Evolutionary conservation across 2,329 filamentous ascomycete genomes (phyloP), one percentile per base, ranked within the genome.

Genomic region (Aspergillus luchuensis): DNA sequence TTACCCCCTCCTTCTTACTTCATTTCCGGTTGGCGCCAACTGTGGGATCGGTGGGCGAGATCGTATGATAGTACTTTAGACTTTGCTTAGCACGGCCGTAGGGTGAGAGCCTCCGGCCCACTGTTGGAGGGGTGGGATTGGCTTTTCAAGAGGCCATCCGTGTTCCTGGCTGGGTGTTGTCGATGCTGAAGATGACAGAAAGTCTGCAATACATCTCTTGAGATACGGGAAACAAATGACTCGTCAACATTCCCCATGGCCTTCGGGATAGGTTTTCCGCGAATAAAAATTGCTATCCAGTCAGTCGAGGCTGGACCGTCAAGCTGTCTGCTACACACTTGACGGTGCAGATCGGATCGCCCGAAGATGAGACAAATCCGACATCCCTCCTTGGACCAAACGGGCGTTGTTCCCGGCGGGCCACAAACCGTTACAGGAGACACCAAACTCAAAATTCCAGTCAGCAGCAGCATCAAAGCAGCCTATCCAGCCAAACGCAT

Each of bases 271-370:
- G 33, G 10, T 13, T 13, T 36, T 36, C 33, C 33, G 33, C 33
- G 33, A 36, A 36, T 36, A 10, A 36, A 11, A 36, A 36, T 36
- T 11, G 4, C 11, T 5, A 36, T 23, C 19, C 11, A 45, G 19
- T 19, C 19, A 17, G n/a, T 43, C 8, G 39, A 43, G 10, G 39
- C 39, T 17, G 17, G 41, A 45, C 19, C 13, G 19, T 45, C 41
- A 45, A 45, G 19, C 17, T 11, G 41, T 21, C 41, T 45, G 41
- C 8, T 36, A 36, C 19, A 45, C 38, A 28, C 36, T 28, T 54
- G 56, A 50, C 51, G 53, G 36, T 61, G 64, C 58, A 62, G 64
- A 65, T 66, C 57, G 47, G 64, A 66, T 65, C 63, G 64, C 55
- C 63, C 57, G 23, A 38, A 54, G 38, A 47, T 62, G 53, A 59